phyloP scores from a whole-genome alignment of 2,329 filamentous ascomycete genomes.

The Setomelanomma holmii region DNA sequence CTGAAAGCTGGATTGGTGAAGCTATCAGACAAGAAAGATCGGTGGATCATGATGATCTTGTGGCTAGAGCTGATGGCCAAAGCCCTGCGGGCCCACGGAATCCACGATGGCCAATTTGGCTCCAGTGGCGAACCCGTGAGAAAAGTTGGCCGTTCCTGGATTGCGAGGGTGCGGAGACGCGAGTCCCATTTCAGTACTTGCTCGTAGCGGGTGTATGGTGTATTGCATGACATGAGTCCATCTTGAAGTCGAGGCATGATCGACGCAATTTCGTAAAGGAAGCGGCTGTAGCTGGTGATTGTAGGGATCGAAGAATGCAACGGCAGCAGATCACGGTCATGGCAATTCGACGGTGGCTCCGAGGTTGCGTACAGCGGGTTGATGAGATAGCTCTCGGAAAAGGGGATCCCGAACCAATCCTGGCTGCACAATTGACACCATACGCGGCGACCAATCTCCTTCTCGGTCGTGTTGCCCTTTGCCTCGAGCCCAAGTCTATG shows the following conservation, averaged over 20 bases:
- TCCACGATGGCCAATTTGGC: conserved; percentile 43
- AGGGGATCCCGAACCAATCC: conserved; percentile 52
- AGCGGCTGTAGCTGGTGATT: conserved; percentile 38
- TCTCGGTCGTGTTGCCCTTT: neutral
- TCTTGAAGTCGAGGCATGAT: conserved; percentile 49
- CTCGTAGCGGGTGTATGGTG: conserved; percentile 49
- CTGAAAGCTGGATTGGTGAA: conserved; percentile 47
- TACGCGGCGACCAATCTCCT: conserved; percentile 43
- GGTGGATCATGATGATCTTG: conserved; percentile 52
- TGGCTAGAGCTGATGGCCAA: conserved; percentile 8
- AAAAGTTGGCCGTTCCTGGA: conserved; percentile 36
- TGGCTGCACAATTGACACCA: conserved; percentile 50
- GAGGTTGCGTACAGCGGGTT: conserved; percentile 38
- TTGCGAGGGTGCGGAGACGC: conserved; percentile 41
- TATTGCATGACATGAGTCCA: conserved; percentile 40
- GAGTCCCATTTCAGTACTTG: conserved; percentile 47
- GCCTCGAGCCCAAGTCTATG: conserved; percentile 45
- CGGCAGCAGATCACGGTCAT: conserved; percentile 19
- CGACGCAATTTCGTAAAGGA: conserved; percentile 43
- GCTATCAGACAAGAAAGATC: conserved; percentile 45
- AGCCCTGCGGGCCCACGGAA: conserved; percentile 30
- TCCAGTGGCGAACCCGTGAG: conserved; percentile 39
- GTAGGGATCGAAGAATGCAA: conserved; percentile 25
- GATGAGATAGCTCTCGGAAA: conserved; percentile 48
- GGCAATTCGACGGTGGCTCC: conserved; percentile 37